These are phyloP conservation scores for Veloboletus limbatus DNA, from an alignment of 1,284 basidiomycete species.

Conservation along the genomic window DNA sequence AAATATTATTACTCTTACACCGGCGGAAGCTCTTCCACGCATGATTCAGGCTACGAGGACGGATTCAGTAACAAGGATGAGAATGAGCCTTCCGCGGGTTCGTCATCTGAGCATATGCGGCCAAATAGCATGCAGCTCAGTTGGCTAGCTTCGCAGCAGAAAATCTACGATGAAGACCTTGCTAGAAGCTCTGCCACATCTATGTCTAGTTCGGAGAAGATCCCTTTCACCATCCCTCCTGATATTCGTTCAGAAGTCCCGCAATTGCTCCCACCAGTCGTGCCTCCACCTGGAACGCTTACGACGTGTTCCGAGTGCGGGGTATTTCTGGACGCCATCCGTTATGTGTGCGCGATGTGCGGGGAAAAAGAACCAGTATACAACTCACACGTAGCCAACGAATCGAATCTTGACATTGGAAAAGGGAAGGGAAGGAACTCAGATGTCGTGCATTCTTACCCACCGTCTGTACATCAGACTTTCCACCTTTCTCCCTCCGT, in stretches of 20 bases:
- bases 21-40: conserved; percentile 46
- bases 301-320: conserved; percentile 86
- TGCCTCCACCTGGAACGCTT: conserved; percentile 61
- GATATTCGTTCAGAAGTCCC: conserved; percentile 53
- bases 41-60: conserved; percentile 54
- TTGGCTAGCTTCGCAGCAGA: conserved; percentile 55
- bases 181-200: conserved; percentile 16
- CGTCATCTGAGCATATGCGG: conserved; percentile 35
- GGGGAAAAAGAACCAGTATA: conserved; percentile 62
- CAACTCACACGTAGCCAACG: conserved; percentile 8
- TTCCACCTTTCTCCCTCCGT: conserved; percentile 37
- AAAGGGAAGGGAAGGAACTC: conserved; percentile 39
- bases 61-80: conserved; percentile 36
- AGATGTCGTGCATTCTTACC: conserved; percentile 22
- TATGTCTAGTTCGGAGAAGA: conserved; percentile 33
- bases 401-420: conserved; percentile 9
- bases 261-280: conserved; percentile 46
- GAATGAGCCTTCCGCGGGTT: conserved; percentile 23
- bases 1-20: conserved; percentile 76
- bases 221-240: conserved; percentile 33
- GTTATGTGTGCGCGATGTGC: conserved; percentile 84
- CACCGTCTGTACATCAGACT: conserved; percentile 24
- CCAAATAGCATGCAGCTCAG: conserved; percentile 62
- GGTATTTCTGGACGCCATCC: conserved; percentile 67
- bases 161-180: conserved; percentile 21